Conservation (phyloP, 1,139 yeast species). For the Blastobotrys arbuscula region DNA sequence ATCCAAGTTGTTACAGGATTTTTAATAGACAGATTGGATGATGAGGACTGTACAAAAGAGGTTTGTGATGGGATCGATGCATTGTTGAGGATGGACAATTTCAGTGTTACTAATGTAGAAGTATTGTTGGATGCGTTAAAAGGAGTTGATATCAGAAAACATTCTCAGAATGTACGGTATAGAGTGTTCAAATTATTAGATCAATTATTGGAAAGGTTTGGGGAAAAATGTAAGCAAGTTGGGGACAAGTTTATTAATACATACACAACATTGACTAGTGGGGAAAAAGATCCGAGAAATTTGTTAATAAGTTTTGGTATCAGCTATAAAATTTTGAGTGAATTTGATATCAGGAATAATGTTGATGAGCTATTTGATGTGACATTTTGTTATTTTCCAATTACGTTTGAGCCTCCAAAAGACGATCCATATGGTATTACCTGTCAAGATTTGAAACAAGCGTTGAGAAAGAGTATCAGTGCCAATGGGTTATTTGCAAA, state of each 20-base stretch:
- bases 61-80: constrained; percentile 53
- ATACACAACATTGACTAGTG: constrained; percentile 65
- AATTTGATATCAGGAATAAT: constrained; percentile 38
- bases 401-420: constrained; percentile 88
- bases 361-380: constrained; percentile 75
- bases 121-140: constrained; percentile 42
- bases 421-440: constrained; percentile 86
- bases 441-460: constrained; percentile 58
- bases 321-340: constrained; percentile 45
- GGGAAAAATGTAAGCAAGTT: constrained; percentile 16
- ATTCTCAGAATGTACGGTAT: constrained; percentile 62
- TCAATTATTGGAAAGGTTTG: constrained; percentile 32
- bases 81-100: constrained; percentile 42
- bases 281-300: constrained; percentile 94
- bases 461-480: constrained; percentile 51
- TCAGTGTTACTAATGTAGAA: constrained; percentile 23
- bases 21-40: constrained; percentile 60
- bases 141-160: constrained; percentile 61
- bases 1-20: constrained; percentile 62
- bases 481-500: constrained; percentile 61
- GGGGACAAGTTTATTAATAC: constrained; percentile 41
- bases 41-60: constrained; percentile 48
- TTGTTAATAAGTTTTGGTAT: constrained; percentile 63
- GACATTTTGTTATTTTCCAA: constrained; percentile 92
- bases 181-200: constrained; percentile 51